Base-by-base conservation (phyloP, 1,139 yeast genomes). In the Suhomyces guaymorum region DNA sequence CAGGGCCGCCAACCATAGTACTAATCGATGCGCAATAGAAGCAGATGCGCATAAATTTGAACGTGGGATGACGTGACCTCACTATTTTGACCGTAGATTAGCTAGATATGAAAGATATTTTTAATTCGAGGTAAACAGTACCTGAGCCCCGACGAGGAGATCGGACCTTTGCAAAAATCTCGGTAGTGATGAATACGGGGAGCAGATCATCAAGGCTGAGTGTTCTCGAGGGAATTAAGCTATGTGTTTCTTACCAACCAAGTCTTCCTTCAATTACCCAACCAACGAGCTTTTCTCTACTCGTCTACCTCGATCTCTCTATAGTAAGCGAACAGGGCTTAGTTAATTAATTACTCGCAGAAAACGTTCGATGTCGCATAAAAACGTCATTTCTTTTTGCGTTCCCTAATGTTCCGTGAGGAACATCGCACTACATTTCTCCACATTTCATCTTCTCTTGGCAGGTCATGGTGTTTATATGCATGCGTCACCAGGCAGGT, bases 311-410 rank as follows among this genome's bases (percentile, higher is more conserved):
- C n/a, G n/a, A n/a, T n/a, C n/a, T n/a, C n/a, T n/a, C n/a, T n/a
- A n/a, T n/a, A n/a, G n/a, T n/a, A n/a, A n/a, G n/a, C n/a, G n/a
- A n/a, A n/a, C n/a, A 18, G 7, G 20, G 9, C 20, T 7, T 18
- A 18, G 20, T 18, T 18, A 9, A 18, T 12, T 23, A 23, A 23
- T 23, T 23, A 23, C 15, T 11, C 12, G 25, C 25, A 23, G n/a
- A 15, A 5, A 23, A 23, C 25, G 25, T 23, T 23, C 15, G 19
- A 17, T 17, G 15, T 15, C 15, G 8, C 15, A 11, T 15, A 5
- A 7, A 23, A 23, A 14, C 25, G 5, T n/a, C n/a, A 12, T 23
- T 23, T 23, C 15, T 23, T 23, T 23, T 23, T 23, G n/a, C 25
- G 25, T 15, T 11, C 5, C 25, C 25, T 23, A 23, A 23, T 23